Evolutionary conservation across 805 yeast genomes (phyloP), one percentile per base, ranked within the genome.

Genomic region (Lipomyces mesembrius): DNA sequence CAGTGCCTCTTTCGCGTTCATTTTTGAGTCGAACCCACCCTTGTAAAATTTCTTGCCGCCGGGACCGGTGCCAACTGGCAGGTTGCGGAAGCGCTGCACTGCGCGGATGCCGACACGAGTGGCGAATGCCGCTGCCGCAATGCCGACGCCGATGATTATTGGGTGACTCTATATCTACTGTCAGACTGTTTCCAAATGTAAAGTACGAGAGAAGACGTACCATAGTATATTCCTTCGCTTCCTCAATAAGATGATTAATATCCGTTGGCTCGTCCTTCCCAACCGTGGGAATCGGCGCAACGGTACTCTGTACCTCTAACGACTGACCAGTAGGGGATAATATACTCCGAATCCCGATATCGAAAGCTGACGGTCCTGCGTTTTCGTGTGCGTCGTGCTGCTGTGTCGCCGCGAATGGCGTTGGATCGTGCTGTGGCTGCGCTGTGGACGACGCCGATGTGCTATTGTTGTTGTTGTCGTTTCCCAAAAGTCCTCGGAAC

Each of bases 1-100:
- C 17, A 72, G 61, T 2, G 75, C 75, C 57, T 73, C 75, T 51
- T 61, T 54, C 5, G 72, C 49, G 53, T 68, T 69, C 75, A 73
- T 73, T 78, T 94, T 95, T n/a, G 85, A 77, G 49, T 93, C 97
- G 79, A 94, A 94, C 0, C 97, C 91, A 65, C 98, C 99, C 76
- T 88, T 91, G 76, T 83, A 80, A 75, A 88, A 94, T 70, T 87
- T 85, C 71, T 86, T 85, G 11, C 54, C 63, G 35, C 57, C 52
- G 5, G 49, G 59, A 12, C 60, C 57, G 9, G 61, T 60, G 25
- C 63, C 63, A 37, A 51, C 63, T 25, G 70, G 65, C 6, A 62
- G 17, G 51, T 46, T 54, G 51, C 70, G 65, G 55, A 59, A 70
- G 5, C 72, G 66, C 43, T 61, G 69, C 27, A 70, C 54, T 32